Conservation (phyloP, 1,284 basidiomycete species). For the Rhodotorula sp. region DNA sequence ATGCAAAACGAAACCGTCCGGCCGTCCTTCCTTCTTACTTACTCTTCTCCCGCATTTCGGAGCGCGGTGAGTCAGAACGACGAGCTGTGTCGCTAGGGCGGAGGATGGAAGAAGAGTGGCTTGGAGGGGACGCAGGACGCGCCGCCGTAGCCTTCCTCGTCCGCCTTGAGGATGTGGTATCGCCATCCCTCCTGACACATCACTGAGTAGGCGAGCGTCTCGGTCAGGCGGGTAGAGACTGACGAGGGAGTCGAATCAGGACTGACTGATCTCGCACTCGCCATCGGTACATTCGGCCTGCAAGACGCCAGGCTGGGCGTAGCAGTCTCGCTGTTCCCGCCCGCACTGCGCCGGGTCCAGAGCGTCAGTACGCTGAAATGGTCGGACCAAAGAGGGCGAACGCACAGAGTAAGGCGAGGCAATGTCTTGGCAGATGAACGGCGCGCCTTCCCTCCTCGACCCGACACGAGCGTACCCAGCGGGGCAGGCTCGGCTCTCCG, state of each 20-base stretch:
- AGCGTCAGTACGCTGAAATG: neutral
- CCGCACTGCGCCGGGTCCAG: slow-evolving; percentile 12
- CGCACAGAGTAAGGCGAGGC: slow-evolving; percentile 21
- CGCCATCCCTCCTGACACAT: slow-evolving; percentile 17
- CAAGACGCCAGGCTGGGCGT: slow-evolving; percentile 16
- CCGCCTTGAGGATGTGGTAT: neutral
- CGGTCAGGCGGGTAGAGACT: accelerated
- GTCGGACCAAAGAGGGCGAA: neutral
- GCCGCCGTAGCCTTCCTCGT: neutral
- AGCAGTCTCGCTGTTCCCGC: slow-evolving; percentile 13
- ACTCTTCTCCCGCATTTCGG: too few species aligned
- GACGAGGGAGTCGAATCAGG: neutral
- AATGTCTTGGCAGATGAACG: slow-evolving; percentile 24
- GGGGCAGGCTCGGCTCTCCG: neutral
- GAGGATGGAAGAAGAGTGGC: slow-evolving; percentile 8
- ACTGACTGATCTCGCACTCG: slow-evolving; percentile 23
- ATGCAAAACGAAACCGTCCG: neutral
- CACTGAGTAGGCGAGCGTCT: neutral
- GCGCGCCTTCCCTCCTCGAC: neutral
- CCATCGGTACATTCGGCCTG: slow-evolving; percentile 9
- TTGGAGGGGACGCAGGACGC: slow-evolving; percentile 14
- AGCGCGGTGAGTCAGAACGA: too few species aligned
- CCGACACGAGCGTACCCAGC: slow-evolving; percentile 14
- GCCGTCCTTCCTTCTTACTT: too few species aligned
- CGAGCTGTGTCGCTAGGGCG: neutral